Evolutionary conservation across 2,329 filamentous ascomycete species (phyloP), one percentile per base, ranked within the genome.

Genomic region (Penicillium sp.): DNA sequence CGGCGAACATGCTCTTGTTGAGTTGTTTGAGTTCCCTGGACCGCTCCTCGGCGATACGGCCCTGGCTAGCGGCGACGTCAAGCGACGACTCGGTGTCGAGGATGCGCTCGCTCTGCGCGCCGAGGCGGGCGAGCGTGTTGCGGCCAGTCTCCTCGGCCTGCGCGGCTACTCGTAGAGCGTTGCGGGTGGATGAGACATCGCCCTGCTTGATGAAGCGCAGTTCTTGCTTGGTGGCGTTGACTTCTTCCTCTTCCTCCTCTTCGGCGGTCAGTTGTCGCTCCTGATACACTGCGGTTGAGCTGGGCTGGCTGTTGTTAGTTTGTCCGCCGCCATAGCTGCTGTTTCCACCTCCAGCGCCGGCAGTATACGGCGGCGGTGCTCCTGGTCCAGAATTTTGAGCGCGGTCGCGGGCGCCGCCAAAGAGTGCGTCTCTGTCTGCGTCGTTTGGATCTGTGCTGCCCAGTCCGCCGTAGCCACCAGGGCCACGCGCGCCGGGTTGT

Each of bases 1-100:
- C 83, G 5, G 90, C 89, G 67, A 96, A 96, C 91, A 97, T 96
- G 77, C 87, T 91, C 61, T 88, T 81, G 73, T 97, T 96, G 50
- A 95, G 79, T 1, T 84, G 90, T 77, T 93, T 93, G 38, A 97
- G 78, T 68, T 96, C 91, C 48, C 85, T 83, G 1, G 91, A 88
- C 64, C 90, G 89, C 63, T 92, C 90, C 64, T 91, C 86, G 0
- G 90, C 89, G 58, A 89, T 77, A 57, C 85, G 83, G 64, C 89
- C 90, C 68, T 91, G 86, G 61, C 87, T 87, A n/a, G 83, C 76
- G 3, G 91, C 88, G 62, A 90, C 79, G 65, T 96, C 90, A 57
- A 97, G 80, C 65, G 93, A 91, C 72, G 84, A 84, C 71, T 96
- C 90, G 0, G 88, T 90, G 67, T 92, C 90, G 69, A 92, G 84